Evolutionary conservation across 2,329 filamentous ascomycete genomes (phyloP), one percentile per base, ranked within the genome.

Genomic region (Colletotrichum sp.): DNA sequence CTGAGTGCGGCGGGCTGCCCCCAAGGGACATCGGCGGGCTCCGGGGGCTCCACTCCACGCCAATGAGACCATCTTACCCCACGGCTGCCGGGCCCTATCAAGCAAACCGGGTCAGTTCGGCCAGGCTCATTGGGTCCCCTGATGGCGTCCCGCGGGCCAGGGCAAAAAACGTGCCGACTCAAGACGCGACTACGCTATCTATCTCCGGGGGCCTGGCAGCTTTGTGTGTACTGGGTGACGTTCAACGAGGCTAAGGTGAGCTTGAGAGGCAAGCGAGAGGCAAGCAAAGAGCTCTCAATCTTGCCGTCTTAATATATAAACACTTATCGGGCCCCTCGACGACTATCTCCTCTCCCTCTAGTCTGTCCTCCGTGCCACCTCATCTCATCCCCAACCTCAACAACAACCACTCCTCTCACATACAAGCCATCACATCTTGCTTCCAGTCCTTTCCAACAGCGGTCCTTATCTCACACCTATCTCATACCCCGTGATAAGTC

Each of bases 1-100:
- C 74, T 76, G 74, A 57, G 67, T 68, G 73, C 73, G 73, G 73
- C 73, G 73, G 34, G n/a, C 30, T 76, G 57, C 73, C 63, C 49
- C 60, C 57, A 62, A 79, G 70, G 81, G 81, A 79, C 60, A 77
- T 82, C 82, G 82, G 82, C 82, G 82, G 81, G 78, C 79, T 83
- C 82, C 82, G 82, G 79, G 76, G 70, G 71, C 44, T 76, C 74
- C 77, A 74, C 71, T 66, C 70, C 21, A 69, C 69, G n/a, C 65
- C 68, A 69, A 72, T 77, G 44, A 76, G 76, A 57, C 72, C 76
- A 77, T 77, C 75, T 63, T 70, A 75, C 71, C 74, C 66, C 72
- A 64, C 65, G 65, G 60, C 64, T 64, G 66, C 71, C 76, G 72
- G 76, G 21, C 69, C 76, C 68, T 76, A 52, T 74, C 60, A 69